Evolutionary conservation across 1,284 basidiomycete genomes (phyloP).

Genomic region (Paramarasmius palmivorus): DNA sequence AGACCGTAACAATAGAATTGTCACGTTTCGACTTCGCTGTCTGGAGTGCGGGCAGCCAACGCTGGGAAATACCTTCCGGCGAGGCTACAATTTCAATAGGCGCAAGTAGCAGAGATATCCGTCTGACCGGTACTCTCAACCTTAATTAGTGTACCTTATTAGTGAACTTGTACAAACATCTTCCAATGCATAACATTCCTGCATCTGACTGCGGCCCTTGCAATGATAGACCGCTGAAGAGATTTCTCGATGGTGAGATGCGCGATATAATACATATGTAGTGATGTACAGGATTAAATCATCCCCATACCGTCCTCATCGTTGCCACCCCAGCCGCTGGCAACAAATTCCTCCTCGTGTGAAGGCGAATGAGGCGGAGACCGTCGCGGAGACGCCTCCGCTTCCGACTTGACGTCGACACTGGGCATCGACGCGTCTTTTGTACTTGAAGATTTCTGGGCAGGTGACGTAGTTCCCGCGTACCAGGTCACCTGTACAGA

Average conservation of each 20-base stretch:
- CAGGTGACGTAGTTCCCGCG: conserved; percentile 32
- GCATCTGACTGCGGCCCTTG: background rate
- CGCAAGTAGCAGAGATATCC: conserved; percentile 47
- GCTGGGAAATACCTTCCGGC: conserved; percentile 47
- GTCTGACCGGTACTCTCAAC: conserved; percentile 32
- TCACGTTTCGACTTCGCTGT: conserved; percentile 30
- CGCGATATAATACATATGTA: conserved; percentile 5
- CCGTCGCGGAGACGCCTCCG: background rate
- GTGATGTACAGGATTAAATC: conserved; percentile 32
- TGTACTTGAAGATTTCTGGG: conserved; percentile 14
- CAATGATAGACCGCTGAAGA: too few relatives aligned
- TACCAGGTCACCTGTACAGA: conserved; percentile 68
- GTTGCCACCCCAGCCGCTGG: conserved; percentile 63
- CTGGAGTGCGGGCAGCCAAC: conserved; percentile 45
- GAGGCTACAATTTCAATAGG: conserved; percentile 44
- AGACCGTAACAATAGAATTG: conserved; percentile 37
- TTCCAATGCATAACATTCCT: background rate
- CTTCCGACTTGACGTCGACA: conserved; percentile 12
- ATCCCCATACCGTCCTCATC: conserved; percentile 69
- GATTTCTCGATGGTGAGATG: background rate
- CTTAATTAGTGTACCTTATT: background rate
- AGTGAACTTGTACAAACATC: background rate
- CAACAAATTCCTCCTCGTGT: conserved; percentile 52
- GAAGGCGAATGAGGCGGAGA: conserved; percentile 23
- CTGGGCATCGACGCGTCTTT: conserved; percentile 16